Percentiles rank a stretch among this genome's conserved stretches.
Evolutionary conservation across 371 early-diverging fungal genomes (phyloP).

Genomic region (Mortierella polycephala): DNA sequence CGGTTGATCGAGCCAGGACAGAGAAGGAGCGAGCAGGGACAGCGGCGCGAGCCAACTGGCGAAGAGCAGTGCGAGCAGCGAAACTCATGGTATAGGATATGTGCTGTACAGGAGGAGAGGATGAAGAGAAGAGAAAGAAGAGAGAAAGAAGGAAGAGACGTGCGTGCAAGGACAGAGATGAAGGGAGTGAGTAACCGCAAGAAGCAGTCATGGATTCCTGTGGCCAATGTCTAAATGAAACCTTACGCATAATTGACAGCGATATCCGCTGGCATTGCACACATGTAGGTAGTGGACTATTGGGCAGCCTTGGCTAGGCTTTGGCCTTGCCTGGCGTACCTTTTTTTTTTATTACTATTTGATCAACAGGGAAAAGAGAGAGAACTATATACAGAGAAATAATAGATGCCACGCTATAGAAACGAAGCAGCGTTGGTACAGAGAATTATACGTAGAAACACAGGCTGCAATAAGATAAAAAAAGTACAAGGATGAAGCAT

Average conservation of each 20-base stretch:
- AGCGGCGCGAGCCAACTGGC: constrained; percentile 55
- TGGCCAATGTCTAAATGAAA: no score
- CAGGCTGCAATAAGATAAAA: not conserved
- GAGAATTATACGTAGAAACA: not conserved
- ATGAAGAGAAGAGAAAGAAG: constrained; percentile 14
- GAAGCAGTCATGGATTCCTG: not conserved
- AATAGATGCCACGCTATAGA: no score
- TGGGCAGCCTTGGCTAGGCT: not conserved
- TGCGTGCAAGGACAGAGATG: not conserved
- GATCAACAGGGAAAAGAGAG: no score
- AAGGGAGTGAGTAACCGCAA: constrained; percentile 15
- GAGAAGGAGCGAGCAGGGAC: constrained; percentile 54
- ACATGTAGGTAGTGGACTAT: no score
- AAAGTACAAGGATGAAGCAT: constrained; percentile 7
- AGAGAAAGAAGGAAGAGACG: not conserved
- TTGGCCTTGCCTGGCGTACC: not conserved
- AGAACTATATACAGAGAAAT: no score
- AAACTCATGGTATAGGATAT: constrained; percentile 47
- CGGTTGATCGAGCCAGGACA: constrained; percentile 47
- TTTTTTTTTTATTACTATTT: not conserved
- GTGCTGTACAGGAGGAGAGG: constrained; percentile 5
- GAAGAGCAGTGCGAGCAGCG: constrained; percentile 50
- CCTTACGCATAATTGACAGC: no score
- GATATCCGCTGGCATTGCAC: no score
- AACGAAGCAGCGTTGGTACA: no score